Percentiles rank a stretch among this genome's conserved stretches.
These are phyloP conservation scores for Harrya chromipes DNA, from an alignment of 768 basidiomycete species.

Conservation along the genomic window DNA sequence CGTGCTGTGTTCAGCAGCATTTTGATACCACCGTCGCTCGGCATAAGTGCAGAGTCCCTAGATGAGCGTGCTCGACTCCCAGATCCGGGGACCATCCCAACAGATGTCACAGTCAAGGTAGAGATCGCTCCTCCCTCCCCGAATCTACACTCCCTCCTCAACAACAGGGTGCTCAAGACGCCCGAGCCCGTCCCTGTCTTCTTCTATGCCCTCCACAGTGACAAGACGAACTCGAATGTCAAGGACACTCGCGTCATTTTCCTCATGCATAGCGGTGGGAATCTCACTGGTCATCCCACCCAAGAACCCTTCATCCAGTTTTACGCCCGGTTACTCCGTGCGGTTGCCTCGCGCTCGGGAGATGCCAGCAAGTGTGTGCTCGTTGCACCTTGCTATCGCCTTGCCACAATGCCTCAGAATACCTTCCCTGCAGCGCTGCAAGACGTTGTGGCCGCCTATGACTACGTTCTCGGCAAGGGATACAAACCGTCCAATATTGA, in stretches of 20 bases:
- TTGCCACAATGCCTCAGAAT: conserved; percentile 24
- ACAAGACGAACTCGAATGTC: neutral
- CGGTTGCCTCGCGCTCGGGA: neutral
- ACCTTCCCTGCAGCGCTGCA: conserved; percentile 22
- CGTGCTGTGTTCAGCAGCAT: neutral
- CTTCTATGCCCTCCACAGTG: conserved; percentile 11
- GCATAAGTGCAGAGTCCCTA: neutral
- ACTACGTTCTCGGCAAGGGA: conserved; percentile 23
- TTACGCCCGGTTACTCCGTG: conserved; percentile 10
- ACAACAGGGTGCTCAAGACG: neutral
- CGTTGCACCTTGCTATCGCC: conserved; percentile 23
- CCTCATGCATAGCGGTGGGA: conserved; percentile 24
- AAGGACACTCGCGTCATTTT: conserved; percentile 18
- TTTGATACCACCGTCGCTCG: neutral
- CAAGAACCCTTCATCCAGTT: neutral
- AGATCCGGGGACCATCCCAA: neutral
- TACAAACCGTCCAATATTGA: conserved; percentile 20
- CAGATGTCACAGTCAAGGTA: neutral
- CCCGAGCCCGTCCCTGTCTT: conserved; percentile 21
- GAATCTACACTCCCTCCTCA: neutral
- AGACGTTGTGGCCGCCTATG: conserved; percentile 25
- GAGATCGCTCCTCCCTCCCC: conserved; percentile 12
- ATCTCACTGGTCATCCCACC: conserved; percentile 18
- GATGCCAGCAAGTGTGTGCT: conserved; percentile 7
- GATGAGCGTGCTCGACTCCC: neutral